phyloP scores from a whole-genome alignment of 2,329 filamentous ascomycete species.

The Penicillium palitans region DNA sequence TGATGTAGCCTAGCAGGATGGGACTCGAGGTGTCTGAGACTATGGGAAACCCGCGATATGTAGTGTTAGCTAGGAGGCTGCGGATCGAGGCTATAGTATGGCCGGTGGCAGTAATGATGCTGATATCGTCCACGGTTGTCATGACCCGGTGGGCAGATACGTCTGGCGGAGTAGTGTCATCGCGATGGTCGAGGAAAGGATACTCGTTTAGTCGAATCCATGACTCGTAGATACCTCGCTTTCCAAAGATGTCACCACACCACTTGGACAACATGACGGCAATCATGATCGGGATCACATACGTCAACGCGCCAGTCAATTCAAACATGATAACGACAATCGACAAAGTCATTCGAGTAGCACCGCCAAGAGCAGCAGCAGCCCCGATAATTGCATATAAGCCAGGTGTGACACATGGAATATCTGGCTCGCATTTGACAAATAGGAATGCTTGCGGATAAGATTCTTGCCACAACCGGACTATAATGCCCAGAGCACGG shows the following conservation, averaged over 20 bases:
- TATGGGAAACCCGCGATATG: constrained; percentile 89
- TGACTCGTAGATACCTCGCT: constrained; percentile 91
- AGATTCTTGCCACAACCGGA: constrained; percentile 82
- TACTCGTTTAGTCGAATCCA: constrained; percentile 98
- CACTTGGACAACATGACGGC: constrained; percentile 98
- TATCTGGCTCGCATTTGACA: constrained; percentile 76
- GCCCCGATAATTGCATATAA: constrained; percentile 97
- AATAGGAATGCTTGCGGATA: constrained; percentile 79
- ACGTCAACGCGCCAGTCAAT: constrained; percentile 90
- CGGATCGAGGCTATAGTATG: constrained; percentile 80
- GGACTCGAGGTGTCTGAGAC: constrained; percentile 75
- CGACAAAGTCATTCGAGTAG: constrained; percentile 94
- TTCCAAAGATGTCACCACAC: constrained; percentile 93
- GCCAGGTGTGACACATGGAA: constrained; percentile 85
- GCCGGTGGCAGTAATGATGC: constrained; percentile 80
- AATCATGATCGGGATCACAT: constrained; percentile 98
- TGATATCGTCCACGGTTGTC: constrained; percentile 87
- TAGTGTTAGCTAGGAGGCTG: constrained; percentile 68
- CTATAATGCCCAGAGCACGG: constrained; percentile 81
- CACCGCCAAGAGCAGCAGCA: constrained; percentile 87
- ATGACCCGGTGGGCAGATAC: constrained; percentile 85
- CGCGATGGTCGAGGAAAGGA: constrained; percentile 89
- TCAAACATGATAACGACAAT: constrained; percentile 99
- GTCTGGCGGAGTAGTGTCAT: constrained; percentile 75
- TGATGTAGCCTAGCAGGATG: constrained; percentile 88